Evolutionary conservation across 176 grass and related monocot species (phyloP).

Genomic region (Zizania latifolia): DNA sequence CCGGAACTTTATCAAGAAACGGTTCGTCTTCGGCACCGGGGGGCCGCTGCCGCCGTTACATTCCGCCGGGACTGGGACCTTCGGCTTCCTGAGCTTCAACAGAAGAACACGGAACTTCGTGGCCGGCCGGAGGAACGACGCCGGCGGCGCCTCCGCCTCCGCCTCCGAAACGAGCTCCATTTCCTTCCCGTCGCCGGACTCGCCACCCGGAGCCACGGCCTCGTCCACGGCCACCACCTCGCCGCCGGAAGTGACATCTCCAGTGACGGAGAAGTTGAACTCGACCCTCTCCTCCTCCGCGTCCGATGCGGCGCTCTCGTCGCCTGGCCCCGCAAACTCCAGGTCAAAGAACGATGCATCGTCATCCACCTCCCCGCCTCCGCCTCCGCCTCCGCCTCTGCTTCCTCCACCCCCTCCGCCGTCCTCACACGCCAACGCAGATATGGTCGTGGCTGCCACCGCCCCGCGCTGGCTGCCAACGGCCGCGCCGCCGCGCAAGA

Average conservation of each 20-base stretch:
- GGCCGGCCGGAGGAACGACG: slow-evolving; percentile 52
- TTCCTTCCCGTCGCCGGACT: slow-evolving; percentile 10
- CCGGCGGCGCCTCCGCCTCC: background rate
- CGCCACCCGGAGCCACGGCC: background rate
- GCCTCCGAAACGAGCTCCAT: background rate
- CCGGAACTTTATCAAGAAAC: slow-evolving; percentile 69
- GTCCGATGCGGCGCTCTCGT: slow-evolving; percentile 36
- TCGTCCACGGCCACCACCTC: slow-evolving; percentile 12
- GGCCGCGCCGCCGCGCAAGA: slow-evolving; percentile 52
- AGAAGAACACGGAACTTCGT: slow-evolving; percentile 82
- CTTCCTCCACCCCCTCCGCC: slow-evolving; percentile 35
- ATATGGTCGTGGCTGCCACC: slow-evolving; percentile 21
- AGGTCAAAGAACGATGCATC: slow-evolving; percentile 96
- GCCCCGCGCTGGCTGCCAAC: slow-evolving; percentile 17
- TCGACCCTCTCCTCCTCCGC: slow-evolving; percentile 40
- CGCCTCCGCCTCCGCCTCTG: slow-evolving; percentile 10
- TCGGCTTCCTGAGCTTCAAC: slow-evolving; percentile 58
- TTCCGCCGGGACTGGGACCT: background rate
- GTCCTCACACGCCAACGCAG: slow-evolving; percentile 27
- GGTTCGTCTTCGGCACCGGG: slow-evolving; percentile 35
- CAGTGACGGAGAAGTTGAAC: slow-evolving; percentile 46
- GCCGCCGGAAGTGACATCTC: slow-evolving; percentile 7
- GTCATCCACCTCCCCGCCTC: slow-evolving; percentile 46
- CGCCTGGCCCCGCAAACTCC: slow-evolving; percentile 75
- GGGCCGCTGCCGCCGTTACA: background rate